Conservation (phyloP, 805 yeast species). For the Suhomyces prunicola region DNA sequence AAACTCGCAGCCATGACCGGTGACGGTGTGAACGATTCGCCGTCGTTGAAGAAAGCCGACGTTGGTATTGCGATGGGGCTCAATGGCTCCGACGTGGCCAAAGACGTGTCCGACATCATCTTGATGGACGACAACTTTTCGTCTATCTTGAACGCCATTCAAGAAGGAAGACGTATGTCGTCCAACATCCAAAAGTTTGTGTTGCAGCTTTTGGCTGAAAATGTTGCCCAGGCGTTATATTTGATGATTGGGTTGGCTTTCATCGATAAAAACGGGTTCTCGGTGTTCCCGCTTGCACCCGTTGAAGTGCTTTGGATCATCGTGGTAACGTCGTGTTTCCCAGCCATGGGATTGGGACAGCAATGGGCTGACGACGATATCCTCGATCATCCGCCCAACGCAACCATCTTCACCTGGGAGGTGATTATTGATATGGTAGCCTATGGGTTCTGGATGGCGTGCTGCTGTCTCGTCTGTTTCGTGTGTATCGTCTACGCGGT, state of each 20-base stretch:
- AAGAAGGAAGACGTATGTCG: constrained; percentile 32
- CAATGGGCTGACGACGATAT: constrained; percentile 39
- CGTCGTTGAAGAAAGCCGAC: constrained; percentile 25
- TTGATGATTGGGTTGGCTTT: constrained; percentile 45
- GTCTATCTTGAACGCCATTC: constrained; percentile 26
- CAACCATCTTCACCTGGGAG: constrained; percentile 38
- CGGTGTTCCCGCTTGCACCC: constrained; percentile 43
- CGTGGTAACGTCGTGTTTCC: constrained; percentile 36
- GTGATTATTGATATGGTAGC: constrained; percentile 40
- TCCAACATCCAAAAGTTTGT: constrained; percentile 34
- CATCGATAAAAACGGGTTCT: constrained; percentile 28
- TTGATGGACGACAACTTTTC: constrained; percentile 27
- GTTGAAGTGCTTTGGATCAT: constrained; percentile 36
- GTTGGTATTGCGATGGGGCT: constrained; percentile 31
- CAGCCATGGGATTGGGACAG: constrained; percentile 39
- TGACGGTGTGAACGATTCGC: constrained; percentile 30
- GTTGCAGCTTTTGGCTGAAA: constrained; percentile 31
- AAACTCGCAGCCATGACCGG: constrained; percentile 75
- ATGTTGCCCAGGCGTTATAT: constrained; percentile 21
- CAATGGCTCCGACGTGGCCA: constrained; percentile 28
- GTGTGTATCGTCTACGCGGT: constrained; percentile 35
- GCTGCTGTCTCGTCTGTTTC: constrained; percentile 35
- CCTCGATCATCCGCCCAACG: constrained; percentile 36
- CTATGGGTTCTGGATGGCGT: constrained; percentile 43
- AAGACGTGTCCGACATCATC: constrained; percentile 26